A percentile compares a stretch with the other conserved stretches of the same genome.
Evolutionary conservation across 768 basidiomycete genomes (phyloP).

Genomic region (Tylopilus balloui): DNA sequence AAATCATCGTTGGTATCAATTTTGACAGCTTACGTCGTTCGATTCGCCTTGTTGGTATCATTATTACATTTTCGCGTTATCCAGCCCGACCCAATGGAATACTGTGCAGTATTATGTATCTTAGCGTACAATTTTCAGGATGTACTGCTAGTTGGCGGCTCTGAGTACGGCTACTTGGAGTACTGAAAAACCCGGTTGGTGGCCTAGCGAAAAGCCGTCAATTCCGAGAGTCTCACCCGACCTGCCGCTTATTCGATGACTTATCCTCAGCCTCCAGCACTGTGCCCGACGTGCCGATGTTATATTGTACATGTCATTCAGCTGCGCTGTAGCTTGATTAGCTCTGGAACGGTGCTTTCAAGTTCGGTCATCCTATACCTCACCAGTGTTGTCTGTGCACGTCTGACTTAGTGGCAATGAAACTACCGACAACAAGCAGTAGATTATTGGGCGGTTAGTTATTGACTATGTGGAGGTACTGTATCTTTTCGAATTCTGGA

Average conservation of each 20-base stretch:
- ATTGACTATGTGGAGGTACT: neutral
- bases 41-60: constrained; percentile 9
- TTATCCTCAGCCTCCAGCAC: too few species aligned
- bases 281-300: too few species aligned
- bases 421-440: constrained; percentile 14
- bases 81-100: neutral
- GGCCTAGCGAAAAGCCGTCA: too few species aligned
- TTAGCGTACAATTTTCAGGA: too few species aligned
- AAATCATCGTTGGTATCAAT: constrained; percentile 62
- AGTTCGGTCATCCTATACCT: constrained; percentile 47
- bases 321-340: constrained; percentile 75
- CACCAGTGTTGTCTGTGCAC: constrained; percentile 21
- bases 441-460: constrained; percentile 27
- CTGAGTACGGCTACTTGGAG: too few species aligned
- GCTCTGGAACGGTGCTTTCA: constrained; percentile 62
- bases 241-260: too few species aligned
- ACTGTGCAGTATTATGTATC: too few species aligned
- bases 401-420: neutral
- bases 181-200: too few species aligned
- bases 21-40: constrained; percentile 31
- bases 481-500: neutral
- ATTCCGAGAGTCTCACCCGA: too few species aligned
- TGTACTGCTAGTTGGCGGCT: too few species aligned
- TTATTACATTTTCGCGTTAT: constrained; percentile 13
- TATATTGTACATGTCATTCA: too few species aligned